Evolutionary conservation across 805 yeast genomes (phyloP).

Genomic region (Pichia gijzeniarum): DNA sequence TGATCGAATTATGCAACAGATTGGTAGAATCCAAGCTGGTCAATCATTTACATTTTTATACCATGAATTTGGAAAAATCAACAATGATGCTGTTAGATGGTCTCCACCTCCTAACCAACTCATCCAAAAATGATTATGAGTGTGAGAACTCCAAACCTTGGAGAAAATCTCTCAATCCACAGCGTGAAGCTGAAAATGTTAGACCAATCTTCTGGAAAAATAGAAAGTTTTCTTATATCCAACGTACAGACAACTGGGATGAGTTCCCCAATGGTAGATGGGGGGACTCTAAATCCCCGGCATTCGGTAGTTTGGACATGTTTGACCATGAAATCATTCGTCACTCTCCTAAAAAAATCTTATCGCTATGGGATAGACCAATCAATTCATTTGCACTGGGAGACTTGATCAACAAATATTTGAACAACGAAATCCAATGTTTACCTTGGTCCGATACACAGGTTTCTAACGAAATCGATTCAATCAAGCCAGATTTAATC

Average conservation of each 20-base stretch:
- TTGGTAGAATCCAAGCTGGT: slow-evolving; percentile 66
- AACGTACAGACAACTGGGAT: slow-evolving; percentile 92
- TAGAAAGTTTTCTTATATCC: slow-evolving; percentile 81
- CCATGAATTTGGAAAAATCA: slow-evolving; percentile 94
- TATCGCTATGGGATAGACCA: slow-evolving; percentile 88
- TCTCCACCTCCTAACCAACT: slow-evolving; percentile 43
- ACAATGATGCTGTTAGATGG: slow-evolving; percentile 81
- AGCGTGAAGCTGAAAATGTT: slow-evolving; percentile 71
- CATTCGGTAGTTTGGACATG: slow-evolving; percentile 84
- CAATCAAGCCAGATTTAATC: slow-evolving; percentile 53
- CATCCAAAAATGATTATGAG: slow-evolving; percentile 17
- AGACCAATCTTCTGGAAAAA: slow-evolving; percentile 97
- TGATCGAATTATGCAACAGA: slow-evolving; percentile 75
- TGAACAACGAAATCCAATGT: slow-evolving; percentile 62
- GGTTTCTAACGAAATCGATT: slow-evolving; percentile 64
- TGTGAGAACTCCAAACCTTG: slow-evolving; percentile 54
- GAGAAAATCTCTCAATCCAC: slow-evolving; percentile 83
- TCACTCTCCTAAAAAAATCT: slow-evolving; percentile 73
- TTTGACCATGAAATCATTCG: slow-evolving; percentile 75
- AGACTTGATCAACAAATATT: slow-evolving; percentile 56
- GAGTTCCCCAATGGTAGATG: slow-evolving; percentile 98
- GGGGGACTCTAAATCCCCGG: slow-evolving; percentile 98
- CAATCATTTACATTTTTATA: slow-evolving; percentile 88
- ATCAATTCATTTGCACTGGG: slow-evolving; percentile 51
- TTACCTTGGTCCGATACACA: slow-evolving; percentile 97